Base-by-base conservation (phyloP, 371 early-diverging fungal genomes). In the Actinomortierella wolfii region DNA sequence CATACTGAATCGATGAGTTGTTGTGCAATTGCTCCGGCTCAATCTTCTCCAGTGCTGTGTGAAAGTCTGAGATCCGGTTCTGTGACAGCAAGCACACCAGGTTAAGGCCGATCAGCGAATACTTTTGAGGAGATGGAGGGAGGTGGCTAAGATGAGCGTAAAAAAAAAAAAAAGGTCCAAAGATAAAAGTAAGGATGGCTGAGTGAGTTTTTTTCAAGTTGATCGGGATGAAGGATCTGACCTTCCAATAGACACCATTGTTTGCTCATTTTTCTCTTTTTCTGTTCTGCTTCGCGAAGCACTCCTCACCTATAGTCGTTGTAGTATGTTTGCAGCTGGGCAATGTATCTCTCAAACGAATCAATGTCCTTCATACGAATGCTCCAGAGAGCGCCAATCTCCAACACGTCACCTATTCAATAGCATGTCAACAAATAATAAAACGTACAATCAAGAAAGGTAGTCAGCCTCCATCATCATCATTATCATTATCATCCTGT, bases 1-100 rank as follows among this genome's bases (percentile, higher is more conserved):
- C 94, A 73, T 96, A 94, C 59, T 88, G 87, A 64, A 98, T 93
- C 68, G 87, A 94, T 26, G 84, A 77, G 76, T 95, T 95, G 56
- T 76, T 79, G 50, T 85, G 85, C 34, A 94, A 80, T 71, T 90
- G 89, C 26, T 89, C 87, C n/a, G 90, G 86, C 49, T 93, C 93
- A 62, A 98, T 89, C 52, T 81, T 82, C 64, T 98, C 98, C 51
- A 98, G 84, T 59, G 93, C 89, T 15, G 95, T 91, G 79, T 98
- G 97, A 79, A 98, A 98, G 67, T 96, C 97, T 21, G 97, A 88
- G 62, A 97, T 89, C 46, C 93, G 86, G 84, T 93, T 93, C 77
- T 97, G 96, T 34, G 97, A 87, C 52, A 98, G 82, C 63, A 97
- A 84, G 59, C 92, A 89, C 64, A 97, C 83, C 45, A 98, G 86